phyloP scores from a whole-genome alignment of 805 yeast genomes.

The Metschnikowia gelsemii region DNA sequence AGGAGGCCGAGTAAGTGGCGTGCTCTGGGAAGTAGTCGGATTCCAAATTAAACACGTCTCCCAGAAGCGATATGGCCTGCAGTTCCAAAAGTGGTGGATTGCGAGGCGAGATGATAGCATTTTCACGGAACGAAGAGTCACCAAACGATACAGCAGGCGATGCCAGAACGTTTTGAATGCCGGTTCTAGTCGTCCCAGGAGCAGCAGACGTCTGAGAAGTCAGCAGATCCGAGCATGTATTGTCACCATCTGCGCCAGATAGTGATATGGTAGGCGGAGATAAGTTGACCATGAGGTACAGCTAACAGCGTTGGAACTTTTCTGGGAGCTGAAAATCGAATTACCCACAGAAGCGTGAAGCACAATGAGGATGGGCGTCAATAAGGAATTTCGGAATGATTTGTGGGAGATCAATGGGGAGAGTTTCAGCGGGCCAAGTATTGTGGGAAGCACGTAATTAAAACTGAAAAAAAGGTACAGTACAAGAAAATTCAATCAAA shows the following conservation, averaged over 20 bases:
- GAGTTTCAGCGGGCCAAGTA: neutral
- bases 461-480: neutral
- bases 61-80: conserved; percentile 7
- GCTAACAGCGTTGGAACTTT: neutral
- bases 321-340: too few species aligned
- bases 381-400: too few species aligned
- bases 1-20: neutral
- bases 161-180: neutral
- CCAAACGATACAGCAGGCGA: conserved; percentile 4
- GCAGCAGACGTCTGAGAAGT: conserved; percentile 1
- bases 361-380: too few species aligned
- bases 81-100: conserved; percentile 15
- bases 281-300: conserved; percentile 12
- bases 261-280: conserved; percentile 20
- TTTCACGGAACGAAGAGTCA: conserved; percentile 1
- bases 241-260: conserved; percentile 13
- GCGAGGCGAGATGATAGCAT: conserved; percentile 11
- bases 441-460: neutral
- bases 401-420: too few species aligned
- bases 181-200: conserved; percentile 2
- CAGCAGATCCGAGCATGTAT: conserved; percentile 3
- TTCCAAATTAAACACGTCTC: conserved; percentile 14
- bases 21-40: conserved; percentile 9
- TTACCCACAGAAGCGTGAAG: too few species aligned
- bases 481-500: neutral